Evolutionary conservation across 208 protist genomes (phyloP), one percentile per base, ranked within the genome.

Genomic region (Spongospora subterranea): DNA sequence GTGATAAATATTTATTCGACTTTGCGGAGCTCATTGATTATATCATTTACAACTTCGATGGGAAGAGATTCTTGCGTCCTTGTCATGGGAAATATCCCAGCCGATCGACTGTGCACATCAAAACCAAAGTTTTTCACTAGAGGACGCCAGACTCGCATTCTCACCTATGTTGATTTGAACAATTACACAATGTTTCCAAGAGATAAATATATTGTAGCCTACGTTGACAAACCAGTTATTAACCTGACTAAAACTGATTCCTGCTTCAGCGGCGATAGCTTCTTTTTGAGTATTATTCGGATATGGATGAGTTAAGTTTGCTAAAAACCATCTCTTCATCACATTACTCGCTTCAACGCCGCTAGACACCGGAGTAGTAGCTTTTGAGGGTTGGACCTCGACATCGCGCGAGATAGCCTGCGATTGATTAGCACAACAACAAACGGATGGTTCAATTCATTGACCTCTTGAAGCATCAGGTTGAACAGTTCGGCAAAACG

Each of bases 201-300:
- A 60, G 13, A 60, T 29, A 24, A 60, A 29, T 60, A 60, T 60
- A 6, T 60, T 29, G 13, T 60, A 24, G 50, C 6, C 50, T 24
- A 82, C 71, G n/a, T 82, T 82, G 17, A 82, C 71, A 43, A 82
- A 82, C 71, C 71, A 82, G 71, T 82, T 82, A n/a, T 82, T 82
- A 43, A 82, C 71, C n/a, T 82, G 71, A 43, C 40, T 82, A 43
- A 82, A 82, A 35, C 17, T 82, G 71, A 82, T 35, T 6, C 71
- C 71, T 35, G 71, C 71, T 43, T 82, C 71, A n/a, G 35, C 35
- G 13, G 71, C 71, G 13, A 82, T 6, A 13, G n/a, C 71, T n/a
- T 82, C 71, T n/a, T 82, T 82, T n/a, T 82, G 71, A 6, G 6
- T 6, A n/a, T 82, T 82, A 35, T 35, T 82, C 6, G 71, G 71